Evolutionary conservation across 768 basidiomycete genomes (phyloP).

Genomic region (Coprinellus aureogranulatus): DNA sequence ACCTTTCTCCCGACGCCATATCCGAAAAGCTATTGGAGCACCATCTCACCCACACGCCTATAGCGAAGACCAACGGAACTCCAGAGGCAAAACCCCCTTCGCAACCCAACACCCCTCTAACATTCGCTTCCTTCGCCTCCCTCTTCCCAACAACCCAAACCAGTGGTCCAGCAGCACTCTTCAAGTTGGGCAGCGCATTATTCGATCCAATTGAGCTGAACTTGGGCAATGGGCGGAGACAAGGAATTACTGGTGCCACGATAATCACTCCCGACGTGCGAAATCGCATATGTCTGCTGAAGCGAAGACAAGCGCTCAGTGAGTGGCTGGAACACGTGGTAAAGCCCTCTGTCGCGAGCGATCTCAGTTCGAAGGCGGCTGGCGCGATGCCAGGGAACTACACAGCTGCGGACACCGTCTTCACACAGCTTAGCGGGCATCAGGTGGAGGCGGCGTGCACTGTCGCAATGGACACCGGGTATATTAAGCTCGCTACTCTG

Average conservation of each 20-base stretch:
- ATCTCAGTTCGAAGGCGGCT: slow-evolving; percentile 42
- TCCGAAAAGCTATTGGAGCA: slow-evolving; percentile 69
- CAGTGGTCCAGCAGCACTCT: slow-evolving; percentile 74
- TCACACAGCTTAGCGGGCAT: slow-evolving; percentile 81
- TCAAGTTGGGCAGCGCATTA: slow-evolving; percentile 83
- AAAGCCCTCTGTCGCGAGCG: slow-evolving; percentile 65
- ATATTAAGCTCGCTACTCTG: slow-evolving; percentile 83
- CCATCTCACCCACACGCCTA: slow-evolving; percentile 71
- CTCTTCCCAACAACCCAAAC: slow-evolving; percentile 71
- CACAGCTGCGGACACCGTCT: slow-evolving; percentile 50
- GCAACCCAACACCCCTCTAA: slow-evolving; percentile 49
- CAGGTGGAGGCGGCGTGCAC: slow-evolving; percentile 83
- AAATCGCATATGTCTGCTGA: slow-evolving; percentile 57
- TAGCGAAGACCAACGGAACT: slow-evolving; percentile 65
- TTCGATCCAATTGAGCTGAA: slow-evolving; percentile 81
- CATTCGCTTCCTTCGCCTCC: slow-evolving; percentile 74
- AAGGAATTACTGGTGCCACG: slow-evolving; percentile 13
- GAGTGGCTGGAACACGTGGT: slow-evolving; percentile 82
- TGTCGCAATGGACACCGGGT: slow-evolving; percentile 68
- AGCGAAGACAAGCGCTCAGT: slow-evolving; percentile 77
- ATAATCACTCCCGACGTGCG: slow-evolving; percentile 60
- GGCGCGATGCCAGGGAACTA: slow-evolving; percentile 34
- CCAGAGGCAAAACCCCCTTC: slow-evolving; percentile 60
- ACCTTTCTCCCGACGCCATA: slow-evolving; percentile 32
- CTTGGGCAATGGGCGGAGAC: slow-evolving; percentile 39